phyloP scores from a whole-genome alignment of 352 stramenopile genomes.

The Phytophthora podocarpi region DNA sequence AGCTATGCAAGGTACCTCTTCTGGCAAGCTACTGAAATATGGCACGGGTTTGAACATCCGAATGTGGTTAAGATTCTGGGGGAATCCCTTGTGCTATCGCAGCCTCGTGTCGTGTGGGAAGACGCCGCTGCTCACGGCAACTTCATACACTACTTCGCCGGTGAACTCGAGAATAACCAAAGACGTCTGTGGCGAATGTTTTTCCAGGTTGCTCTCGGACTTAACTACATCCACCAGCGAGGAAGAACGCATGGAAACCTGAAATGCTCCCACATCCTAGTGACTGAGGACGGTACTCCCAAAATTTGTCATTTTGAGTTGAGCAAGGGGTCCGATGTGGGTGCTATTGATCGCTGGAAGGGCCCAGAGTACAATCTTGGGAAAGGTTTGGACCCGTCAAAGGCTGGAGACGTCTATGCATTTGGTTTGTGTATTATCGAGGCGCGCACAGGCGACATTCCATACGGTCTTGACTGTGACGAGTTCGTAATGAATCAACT shows the following conservation, averaged over 20 bases:
- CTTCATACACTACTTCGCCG: conserved; percentile 27
- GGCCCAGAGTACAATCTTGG: conserved; percentile 26
- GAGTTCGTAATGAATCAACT: conserved; percentile 18
- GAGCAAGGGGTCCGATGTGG: neutral
- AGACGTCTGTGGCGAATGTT: conserved; percentile 28
- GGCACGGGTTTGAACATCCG: conserved; percentile 28
- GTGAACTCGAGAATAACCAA: conserved; percentile 4
- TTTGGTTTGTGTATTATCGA: conserved; percentile 37
- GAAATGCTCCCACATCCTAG: conserved; percentile 32
- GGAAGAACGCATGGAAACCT: conserved; percentile 19
- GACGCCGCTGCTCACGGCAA: conserved; percentile 13
- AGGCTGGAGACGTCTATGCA: conserved; percentile 25
- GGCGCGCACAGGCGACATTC: conserved; percentile 20
- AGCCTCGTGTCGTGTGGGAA: conserved; percentile 29
- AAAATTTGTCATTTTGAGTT: conserved; percentile 35
- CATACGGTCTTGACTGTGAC: conserved; percentile 19
- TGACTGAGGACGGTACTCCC: conserved; percentile 6
- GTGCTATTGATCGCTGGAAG: conserved; percentile 29
- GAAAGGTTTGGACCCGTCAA: conserved; percentile 14
- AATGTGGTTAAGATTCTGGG: conserved; percentile 28
- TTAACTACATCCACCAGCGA: conserved; percentile 26
- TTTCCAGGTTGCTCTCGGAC: conserved; percentile 21
- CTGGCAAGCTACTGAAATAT: conserved; percentile 20
- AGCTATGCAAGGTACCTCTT: conserved; percentile 18
- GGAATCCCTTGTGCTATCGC: conserved; percentile 4